Evolutionary conservation across 1,139 yeast genomes (phyloP), one percentile per base, ranked within the genome.

Genomic region (Lodderomyces pseudojiufengensis): DNA sequence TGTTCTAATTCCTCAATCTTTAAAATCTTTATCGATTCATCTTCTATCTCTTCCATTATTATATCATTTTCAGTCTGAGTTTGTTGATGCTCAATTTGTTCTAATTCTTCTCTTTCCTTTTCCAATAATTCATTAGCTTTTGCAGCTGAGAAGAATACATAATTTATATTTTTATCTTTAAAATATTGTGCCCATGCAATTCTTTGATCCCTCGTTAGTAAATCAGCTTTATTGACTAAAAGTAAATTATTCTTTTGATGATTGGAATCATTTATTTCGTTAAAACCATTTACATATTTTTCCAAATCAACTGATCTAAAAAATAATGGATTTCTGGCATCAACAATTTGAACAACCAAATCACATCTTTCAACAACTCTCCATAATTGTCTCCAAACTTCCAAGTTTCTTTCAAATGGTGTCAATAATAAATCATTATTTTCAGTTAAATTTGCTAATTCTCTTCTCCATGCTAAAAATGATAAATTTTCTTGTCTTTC

Each of bases 311-410:
- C 76, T 1, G 97, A 88, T 57, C 97, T 75, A 67, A 87, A 94
- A 44, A 88, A 71, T 41, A 90, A 64, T 3, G 99, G 98, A 54
- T 86, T 88, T 62, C 99, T 75, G 7, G 97, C 97, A 65, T 94
- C 99, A 23, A 92, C 98, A 65, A 94, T 94, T 58, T 94, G 99
- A 4, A 94, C 97, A 32, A 94, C 78, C 50, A 94, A 71, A 60
- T 92, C 97, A 33, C 94, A 84, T 55, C 98, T 76, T 59, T 94
- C 99, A 12, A 90, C 87, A 35, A 94, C 99, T 63, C 99, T 76
- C 99, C 99, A 94, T 48, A 94, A 68, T 62, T 94, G 99, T 57
- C 94, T 80, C 99, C 99, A 94, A 42, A 94, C 97, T 67, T 92
- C 97, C 48, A 94, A 71, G 57, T 94, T 94, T 62, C 98, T 78